Conservation (phyloP, 2,329 filamentous ascomycete genomes). For the Fusarium chuoi region DNA sequence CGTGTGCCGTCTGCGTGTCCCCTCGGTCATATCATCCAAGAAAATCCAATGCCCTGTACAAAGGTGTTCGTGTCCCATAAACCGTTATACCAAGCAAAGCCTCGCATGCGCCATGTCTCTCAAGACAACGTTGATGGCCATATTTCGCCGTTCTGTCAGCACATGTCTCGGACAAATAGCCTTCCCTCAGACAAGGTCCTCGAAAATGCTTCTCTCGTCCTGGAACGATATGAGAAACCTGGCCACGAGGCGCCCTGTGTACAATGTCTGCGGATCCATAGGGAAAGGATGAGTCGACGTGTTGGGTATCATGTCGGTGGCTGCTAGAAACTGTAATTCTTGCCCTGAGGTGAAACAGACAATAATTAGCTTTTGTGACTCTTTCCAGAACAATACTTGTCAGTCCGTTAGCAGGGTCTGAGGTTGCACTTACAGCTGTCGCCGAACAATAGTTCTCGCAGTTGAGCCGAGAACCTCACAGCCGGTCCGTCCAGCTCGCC, state of each 20-base stretch:
- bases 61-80: constrained; percentile 13
- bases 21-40: neutral
- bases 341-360: constrained; percentile 44
- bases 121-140: constrained; percentile 25
- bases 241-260: constrained; percentile 63
- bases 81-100: constrained; percentile 24
- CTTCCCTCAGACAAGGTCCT: constrained; percentile 34
- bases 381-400: constrained; percentile 20
- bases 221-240: constrained; percentile 66
- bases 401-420: neutral
- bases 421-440: constrained; percentile 55
- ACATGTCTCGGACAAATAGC: constrained; percentile 35
- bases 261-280: constrained; percentile 60
- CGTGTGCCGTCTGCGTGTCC: constrained; percentile 5
- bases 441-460: constrained; percentile 58
- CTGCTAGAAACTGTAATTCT: constrained; percentile 56
- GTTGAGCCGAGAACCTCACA: constrained; percentile 56
- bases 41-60: constrained; percentile 3
- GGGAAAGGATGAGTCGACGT: constrained; percentile 58
- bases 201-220: constrained; percentile 61
- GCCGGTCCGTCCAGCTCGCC: constrained; percentile 59
- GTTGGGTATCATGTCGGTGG: constrained; percentile 59
- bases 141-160: constrained; percentile 6
- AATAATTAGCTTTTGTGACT: constrained; percentile 22
- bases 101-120: constrained; percentile 33